A percentile compares a stretch with the other conserved stretches of the same genome.
Evolutionary conservation across 2,329 filamentous ascomycete genomes (phyloP).

Genomic region (Hypoxylon sp.): DNA sequence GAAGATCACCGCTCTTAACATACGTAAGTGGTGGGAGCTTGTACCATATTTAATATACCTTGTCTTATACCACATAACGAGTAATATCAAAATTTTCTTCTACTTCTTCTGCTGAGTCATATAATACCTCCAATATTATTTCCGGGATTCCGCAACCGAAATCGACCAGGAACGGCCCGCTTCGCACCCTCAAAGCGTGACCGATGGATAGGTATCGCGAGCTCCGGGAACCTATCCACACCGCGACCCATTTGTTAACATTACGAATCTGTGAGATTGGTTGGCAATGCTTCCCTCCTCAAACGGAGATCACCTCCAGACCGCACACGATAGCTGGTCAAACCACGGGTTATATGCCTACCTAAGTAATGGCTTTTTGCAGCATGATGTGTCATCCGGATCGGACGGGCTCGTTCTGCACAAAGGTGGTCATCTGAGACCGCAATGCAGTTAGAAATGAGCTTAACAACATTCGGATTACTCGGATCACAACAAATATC

Average conservation of each 20-base stretch:
- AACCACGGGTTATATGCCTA: not conserved
- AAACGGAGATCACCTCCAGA: not conserved
- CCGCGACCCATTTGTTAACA: not conserved
- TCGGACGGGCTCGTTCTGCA: not conserved
- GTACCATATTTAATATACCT: slow-evolving; percentile 30
- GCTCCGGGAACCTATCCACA: slow-evolving; percentile 13
- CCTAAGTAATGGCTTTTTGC: not conserved
- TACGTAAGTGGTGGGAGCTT: not conserved
- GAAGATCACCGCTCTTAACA: slow-evolving; percentile 37
- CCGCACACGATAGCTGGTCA: slow-evolving; percentile 2
- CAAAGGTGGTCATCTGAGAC: not conserved
- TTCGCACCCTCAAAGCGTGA: not conserved
- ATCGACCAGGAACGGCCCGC: slow-evolving; percentile 18
- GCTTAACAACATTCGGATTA: not conserved
- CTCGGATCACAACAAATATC: not conserved
- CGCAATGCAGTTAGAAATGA: not conserved
- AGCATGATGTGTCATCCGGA: not conserved
- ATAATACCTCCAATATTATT: slow-evolving; percentile 17
- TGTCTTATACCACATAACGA: slow-evolving; percentile 23
- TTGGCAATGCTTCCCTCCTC: not conserved
- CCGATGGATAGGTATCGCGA: slow-evolving; percentile 6
- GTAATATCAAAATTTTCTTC: slow-evolving; percentile 19
- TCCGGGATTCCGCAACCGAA: slow-evolving; percentile 7
- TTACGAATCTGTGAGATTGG: not conserved
- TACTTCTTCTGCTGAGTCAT: slow-evolving; percentile 11